Evolutionary conservation across 1,284 basidiomycete genomes (phyloP), one percentile per base, ranked within the genome.

Genomic region (Ceratobasidium sp.): DNA sequence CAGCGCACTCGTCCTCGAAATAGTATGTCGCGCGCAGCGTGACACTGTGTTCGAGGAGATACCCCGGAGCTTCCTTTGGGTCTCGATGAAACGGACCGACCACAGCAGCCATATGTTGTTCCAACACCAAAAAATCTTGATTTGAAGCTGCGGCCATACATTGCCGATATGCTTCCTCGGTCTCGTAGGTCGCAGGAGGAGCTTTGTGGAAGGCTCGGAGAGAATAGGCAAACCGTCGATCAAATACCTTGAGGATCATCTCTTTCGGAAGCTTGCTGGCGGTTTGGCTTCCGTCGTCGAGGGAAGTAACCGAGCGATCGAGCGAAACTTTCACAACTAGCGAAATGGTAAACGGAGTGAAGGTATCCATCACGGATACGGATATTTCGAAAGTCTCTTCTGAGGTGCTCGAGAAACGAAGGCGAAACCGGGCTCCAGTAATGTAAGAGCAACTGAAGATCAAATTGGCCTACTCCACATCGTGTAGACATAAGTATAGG

Each of bases 1-100:
- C 45, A 30, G 60, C 45, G n/a, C 41, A 62, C 30, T 62, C 60
- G 43, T 12, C 21, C 2, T 62, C 60, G 26, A 48, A 62, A 32
- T 46, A 46, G 8, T 23, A 9, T 12, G 16, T 10, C 4, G 50
- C 34, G 1, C 3, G 0, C 16, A 30, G 8, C 10, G 45, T 30
- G 28, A 62, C 8, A 8, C n/a, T 3, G 9, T 62, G 60, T 28
- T 62, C 60, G 12, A 50, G 21, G 9, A 62, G 45, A 4, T 62
- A 8, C 1, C 45, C 45, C 16, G 60, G 60, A 23, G 9, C 23
- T 5, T 30, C 45, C 28, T 32, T 18, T 12, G n/a, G 12, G 21
- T 23, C 46, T 5, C 60, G 28, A 18, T 8, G 14, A 9, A 2
- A 26, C 8, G 4, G 9, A 45, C n/a, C 60, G 30, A 34, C 60